Evolutionary conservation across 768 basidiomycete genomes (phyloP).

Genomic region (Tremella yokohamensis): DNA sequence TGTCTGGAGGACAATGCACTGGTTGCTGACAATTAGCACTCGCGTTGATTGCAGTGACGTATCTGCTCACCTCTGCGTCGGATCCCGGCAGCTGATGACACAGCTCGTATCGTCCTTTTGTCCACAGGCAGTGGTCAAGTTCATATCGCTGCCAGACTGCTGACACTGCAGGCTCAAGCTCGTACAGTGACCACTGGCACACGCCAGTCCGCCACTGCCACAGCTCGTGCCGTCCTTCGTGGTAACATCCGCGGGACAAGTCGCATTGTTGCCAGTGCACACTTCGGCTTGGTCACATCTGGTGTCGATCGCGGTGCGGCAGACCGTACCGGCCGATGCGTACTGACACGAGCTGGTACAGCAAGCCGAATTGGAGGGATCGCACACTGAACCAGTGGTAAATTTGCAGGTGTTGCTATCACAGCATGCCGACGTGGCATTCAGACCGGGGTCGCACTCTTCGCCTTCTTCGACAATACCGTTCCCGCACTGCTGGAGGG

Average conservation of each 20-base stretch:
- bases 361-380: slow-evolving; percentile 70
- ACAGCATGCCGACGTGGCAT: slow-evolving; percentile 63
- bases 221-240: slow-evolving; percentile 60
- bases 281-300: slow-evolving; percentile 68
- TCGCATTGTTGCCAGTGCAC: slow-evolving; percentile 70
- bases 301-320: slow-evolving; percentile 64
- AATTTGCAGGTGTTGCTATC: slow-evolving; percentile 63
- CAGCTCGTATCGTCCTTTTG: slow-evolving; percentile 64
- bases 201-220: slow-evolving; percentile 62
- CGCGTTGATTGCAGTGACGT: not conserved
- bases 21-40: slow-evolving; percentile 48
- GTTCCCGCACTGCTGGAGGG: slow-evolving; percentile 47
- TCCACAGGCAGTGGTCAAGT: slow-evolving; percentile 65
- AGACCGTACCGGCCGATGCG: slow-evolving; percentile 61
- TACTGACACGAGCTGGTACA: slow-evolving; percentile 69
- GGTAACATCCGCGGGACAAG: slow-evolving; percentile 64
- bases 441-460: slow-evolving; percentile 75
- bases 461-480: slow-evolving; percentile 60
- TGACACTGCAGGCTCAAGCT: slow-evolving; percentile 71
- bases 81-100: slow-evolving; percentile 76
- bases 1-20: slow-evolving; percentile 69
- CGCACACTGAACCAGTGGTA: slow-evolving; percentile 66
- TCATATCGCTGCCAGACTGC: slow-evolving; percentile 67
- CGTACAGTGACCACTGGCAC: slow-evolving; percentile 76
- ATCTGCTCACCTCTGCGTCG: slow-evolving; percentile 52